A percentile compares a stretch with the other conserved stretches of the same genome.
Conservation (phyloP, 768 basidiomycete genomes). For the Asterophora lycoperdoides region DNA sequence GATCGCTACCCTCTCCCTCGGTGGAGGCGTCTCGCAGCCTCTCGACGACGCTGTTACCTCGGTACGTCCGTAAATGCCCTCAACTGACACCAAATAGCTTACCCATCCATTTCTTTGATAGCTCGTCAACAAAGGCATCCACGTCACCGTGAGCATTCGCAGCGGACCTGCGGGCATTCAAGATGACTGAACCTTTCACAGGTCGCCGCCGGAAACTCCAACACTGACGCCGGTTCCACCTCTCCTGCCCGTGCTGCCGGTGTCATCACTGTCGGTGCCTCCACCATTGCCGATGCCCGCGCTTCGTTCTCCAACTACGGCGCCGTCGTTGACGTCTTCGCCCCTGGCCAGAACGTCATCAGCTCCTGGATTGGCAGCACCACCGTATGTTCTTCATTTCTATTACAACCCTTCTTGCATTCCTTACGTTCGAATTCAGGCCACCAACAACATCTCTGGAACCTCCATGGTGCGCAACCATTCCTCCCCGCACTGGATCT, state of each 20-base stretch:
- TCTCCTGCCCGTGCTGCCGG: slow-evolving; percentile 30
- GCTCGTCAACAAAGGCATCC: neutral
- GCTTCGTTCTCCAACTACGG: slow-evolving; percentile 35
- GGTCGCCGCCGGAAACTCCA: slow-evolving; percentile 28
- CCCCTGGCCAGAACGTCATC: slow-evolving; percentile 27
- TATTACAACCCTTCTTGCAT: neutral
- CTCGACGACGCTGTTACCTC: slow-evolving; percentile 2
- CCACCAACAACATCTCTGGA: slow-evolving; percentile 22
- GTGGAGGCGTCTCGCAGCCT: neutral
- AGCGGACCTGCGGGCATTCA: neutral
- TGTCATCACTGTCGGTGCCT: slow-evolving; percentile 33
- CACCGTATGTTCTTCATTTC: slow-evolving; percentile 10
- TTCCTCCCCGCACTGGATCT: neutral
- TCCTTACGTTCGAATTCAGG: neutral
- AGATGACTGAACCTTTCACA: neutral
- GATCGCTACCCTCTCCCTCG: slow-evolving; percentile 7
- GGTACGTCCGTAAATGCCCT: neutral
- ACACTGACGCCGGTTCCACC: slow-evolving; percentile 21
- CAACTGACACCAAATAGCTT: no score
- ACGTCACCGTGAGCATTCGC: neutral
- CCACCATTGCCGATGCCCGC: slow-evolving; percentile 25
- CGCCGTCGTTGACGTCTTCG: slow-evolving; percentile 30
- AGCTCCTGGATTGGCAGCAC: slow-evolving; percentile 16
- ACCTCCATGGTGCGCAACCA: slow-evolving; percentile 23
- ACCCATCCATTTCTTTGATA: neutral